phyloP scores from a whole-genome alignment of 192 early-diverging fungal species.

The Helicostylum pulchrum region DNA sequence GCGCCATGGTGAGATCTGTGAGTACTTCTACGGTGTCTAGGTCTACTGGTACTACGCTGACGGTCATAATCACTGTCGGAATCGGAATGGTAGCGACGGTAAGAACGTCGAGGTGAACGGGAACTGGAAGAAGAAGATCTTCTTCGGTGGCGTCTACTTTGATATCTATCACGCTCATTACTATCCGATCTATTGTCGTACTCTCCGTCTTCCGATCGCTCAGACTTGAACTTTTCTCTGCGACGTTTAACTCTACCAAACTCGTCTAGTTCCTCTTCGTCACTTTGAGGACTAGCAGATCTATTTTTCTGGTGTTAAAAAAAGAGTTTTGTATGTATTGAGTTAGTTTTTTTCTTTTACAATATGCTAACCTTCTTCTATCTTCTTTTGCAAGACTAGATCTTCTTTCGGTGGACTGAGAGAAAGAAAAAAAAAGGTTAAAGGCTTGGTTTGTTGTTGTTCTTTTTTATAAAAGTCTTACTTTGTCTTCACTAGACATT shows the following conservation, averaged over 20 bases:
- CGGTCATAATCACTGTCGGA: conserved; percentile 14
- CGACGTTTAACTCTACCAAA: conserved; percentile 34
- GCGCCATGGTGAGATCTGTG: not conserved
- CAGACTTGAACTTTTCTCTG: conserved; percentile 19
- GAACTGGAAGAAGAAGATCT: conserved; percentile 7
- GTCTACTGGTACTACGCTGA: not conserved
- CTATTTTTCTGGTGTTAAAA: not conserved
- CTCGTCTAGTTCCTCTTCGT: conserved; percentile 46
- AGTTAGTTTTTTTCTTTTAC: too few species aligned
- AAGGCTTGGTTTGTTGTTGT: too few species aligned
- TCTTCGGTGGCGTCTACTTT: not conserved
- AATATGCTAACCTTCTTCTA: too few species aligned
- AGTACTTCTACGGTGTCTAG: not conserved
- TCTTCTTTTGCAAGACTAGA: too few species aligned
- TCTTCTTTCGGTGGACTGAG: too few species aligned
- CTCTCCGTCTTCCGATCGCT: conserved; percentile 20
- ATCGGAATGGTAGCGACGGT: conserved; percentile 14
- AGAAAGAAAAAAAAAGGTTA: too few species aligned
- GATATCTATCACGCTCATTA: not conserved
- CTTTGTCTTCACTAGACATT: too few species aligned
- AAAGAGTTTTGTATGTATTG: too few species aligned
- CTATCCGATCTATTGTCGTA: conserved; percentile 3
- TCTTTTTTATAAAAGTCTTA: too few species aligned
- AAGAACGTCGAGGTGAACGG: conserved; percentile 3
- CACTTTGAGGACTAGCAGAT: not conserved